A percentile compares a stretch with the other conserved stretches of the same genome.
These are phyloP conservation scores for Apiotrichum laibachii DNA, from an alignment of 1,284 basidiomycete genomes.

Conservation along the genomic window DNA sequence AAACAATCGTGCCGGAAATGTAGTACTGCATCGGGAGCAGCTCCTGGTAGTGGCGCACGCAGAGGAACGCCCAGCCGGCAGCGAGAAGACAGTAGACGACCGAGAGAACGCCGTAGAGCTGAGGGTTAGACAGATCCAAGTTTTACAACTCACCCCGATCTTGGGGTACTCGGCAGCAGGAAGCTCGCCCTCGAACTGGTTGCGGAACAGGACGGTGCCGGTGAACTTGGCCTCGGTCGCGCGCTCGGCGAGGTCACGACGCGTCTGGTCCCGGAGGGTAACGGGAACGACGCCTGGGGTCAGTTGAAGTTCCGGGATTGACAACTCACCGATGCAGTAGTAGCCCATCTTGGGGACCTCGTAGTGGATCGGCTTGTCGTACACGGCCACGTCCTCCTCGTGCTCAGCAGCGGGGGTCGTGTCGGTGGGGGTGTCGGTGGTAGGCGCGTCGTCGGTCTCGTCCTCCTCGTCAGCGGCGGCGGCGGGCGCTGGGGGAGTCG, in stretches of 20 bases:
- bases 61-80: conserved; percentile 76
- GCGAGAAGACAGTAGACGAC: conserved; percentile 70
- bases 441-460: background rate
- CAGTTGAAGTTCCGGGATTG: background rate
- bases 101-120: conserved; percentile 89
- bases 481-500: background rate
- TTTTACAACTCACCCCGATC: conserved; percentile 67
- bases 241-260: background rate
- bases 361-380: conserved; percentile 60
- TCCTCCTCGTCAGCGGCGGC: conserved; percentile 5
- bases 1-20: conserved; percentile 82
- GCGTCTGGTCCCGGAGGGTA: conserved; percentile 56
- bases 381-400: conserved; percentile 25
- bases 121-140: conserved; percentile 4
- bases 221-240: conserved; percentile 69
- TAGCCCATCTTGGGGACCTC: conserved; percentile 84
- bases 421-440: background rate
- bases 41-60: conserved; percentile 76
- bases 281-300: conserved; percentile 75
- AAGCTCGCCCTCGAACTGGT: conserved; percentile 83
- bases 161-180: conserved; percentile 97
- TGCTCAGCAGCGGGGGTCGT: conserved; percentile 1
- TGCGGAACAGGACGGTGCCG: conserved; percentile 80
- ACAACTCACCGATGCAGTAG: conserved; percentile 76
- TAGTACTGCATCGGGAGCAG: conserved; percentile 76